These are phyloP conservation scores for Aspergillus ochraceoroseus DNA, from an alignment of 2,329 filamentous ascomycete genomes.

Conservation along the genomic window DNA sequence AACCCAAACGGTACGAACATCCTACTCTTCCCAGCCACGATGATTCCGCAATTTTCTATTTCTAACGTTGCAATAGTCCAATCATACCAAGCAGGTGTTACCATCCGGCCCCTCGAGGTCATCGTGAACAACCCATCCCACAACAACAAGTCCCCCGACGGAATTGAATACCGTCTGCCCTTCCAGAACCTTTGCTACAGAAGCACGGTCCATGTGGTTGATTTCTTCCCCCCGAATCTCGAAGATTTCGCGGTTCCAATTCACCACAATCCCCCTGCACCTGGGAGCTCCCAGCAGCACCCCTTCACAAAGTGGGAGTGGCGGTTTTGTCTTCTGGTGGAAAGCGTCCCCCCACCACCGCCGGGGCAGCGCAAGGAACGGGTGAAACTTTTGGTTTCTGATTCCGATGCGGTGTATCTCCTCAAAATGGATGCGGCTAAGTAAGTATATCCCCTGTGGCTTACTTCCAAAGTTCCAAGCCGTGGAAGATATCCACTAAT, in stretches of 20 bases:
- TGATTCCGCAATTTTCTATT: too few relatives aligned
- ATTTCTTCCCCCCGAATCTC: conserved; percentile 68
- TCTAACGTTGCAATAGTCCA: conserved; percentile 41
- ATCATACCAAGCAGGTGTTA: conserved; percentile 43
- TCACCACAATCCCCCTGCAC: conserved; percentile 44
- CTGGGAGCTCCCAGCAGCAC: conserved; percentile 29
- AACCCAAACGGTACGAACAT: conserved; percentile 47
- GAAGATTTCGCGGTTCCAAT: conserved; percentile 61
- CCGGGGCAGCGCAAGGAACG: conserved; percentile 42
- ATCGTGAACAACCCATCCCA: conserved; percentile 49
- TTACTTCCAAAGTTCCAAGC: neutral
- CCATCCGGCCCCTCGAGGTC: conserved; percentile 40
- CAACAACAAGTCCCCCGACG: conserved; percentile 45
- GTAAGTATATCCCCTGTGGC: conserved; percentile 38
- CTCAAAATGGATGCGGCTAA: conserved; percentile 52
- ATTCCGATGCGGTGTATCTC: conserved; percentile 52
- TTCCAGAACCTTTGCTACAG: conserved; percentile 71
- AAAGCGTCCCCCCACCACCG: conserved; percentile 54
- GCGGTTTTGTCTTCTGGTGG: conserved; percentile 73
- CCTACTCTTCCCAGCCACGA: too few relatives aligned
- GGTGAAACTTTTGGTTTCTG: conserved; percentile 66
- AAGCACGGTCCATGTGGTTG: conserved; percentile 67
- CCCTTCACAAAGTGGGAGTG: conserved; percentile 62
- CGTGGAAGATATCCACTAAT: neutral
- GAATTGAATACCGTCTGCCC: conserved; percentile 52